Evolutionary conservation across 2,329 filamentous ascomycete species (phyloP).

Genomic region (Claviceps maximensis): DNA sequence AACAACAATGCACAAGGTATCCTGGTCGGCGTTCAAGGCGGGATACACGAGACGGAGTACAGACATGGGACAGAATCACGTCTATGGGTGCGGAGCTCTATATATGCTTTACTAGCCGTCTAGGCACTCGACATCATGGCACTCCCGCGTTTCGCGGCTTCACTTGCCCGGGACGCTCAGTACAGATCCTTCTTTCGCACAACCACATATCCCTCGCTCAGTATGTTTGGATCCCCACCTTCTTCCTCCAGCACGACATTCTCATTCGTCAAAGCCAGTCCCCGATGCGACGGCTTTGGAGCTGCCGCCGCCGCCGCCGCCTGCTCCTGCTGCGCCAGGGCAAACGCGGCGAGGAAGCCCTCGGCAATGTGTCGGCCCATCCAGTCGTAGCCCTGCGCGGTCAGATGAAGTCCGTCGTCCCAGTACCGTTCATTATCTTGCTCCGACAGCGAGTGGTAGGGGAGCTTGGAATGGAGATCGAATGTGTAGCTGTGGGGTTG

Average conservation of each 20-base stretch:
- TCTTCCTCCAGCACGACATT: conserved; percentile 34
- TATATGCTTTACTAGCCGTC: neutral
- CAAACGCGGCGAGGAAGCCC: conserved; percentile 24
- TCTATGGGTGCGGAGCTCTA: neutral
- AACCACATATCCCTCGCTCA: conserved; percentile 41
- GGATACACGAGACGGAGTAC: neutral
- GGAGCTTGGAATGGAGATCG: conserved; percentile 41
- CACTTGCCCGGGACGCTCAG: conserved; percentile 13
- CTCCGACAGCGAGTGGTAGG: conserved; percentile 36
- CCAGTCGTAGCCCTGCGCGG: conserved; percentile 44
- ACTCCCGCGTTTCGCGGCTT: neutral
- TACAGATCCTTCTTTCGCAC: conserved; percentile 39
- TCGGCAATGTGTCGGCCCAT: conserved; percentile 46
- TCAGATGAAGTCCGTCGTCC: conserved; percentile 49
- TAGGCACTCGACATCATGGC: neutral
- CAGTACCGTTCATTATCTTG: conserved; percentile 37
- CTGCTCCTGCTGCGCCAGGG: neutral
- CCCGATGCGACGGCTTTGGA: neutral
- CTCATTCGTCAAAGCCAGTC: conserved; percentile 22
- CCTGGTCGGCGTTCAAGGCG: neutral
- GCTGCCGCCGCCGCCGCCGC: neutral
- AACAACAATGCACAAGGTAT: neutral
- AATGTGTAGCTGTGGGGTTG: conserved; percentile 26
- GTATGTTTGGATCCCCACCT: conserved; percentile 27
- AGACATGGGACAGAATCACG: too few relatives aligned